A percentile compares a stretch with the other conserved stretches of the same genome.
Conservation (phyloP, 352 stramenopile species). For the Phytophthora pinifolia region DNA sequence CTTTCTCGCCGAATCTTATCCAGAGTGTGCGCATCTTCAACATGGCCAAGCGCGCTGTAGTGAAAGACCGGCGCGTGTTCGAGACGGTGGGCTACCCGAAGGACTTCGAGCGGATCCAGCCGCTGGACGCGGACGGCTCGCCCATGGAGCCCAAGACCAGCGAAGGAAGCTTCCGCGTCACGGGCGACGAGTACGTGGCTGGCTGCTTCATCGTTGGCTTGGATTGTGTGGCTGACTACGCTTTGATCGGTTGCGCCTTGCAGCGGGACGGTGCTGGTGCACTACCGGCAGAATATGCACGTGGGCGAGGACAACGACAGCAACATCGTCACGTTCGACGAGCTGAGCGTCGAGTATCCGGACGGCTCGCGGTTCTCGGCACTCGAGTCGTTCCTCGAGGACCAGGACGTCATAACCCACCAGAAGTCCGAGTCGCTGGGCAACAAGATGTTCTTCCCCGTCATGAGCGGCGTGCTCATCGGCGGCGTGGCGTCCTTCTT, state of each 20-base stretch:
- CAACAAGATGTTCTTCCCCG: constrained; percentile 72
- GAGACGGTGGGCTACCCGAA: constrained; percentile 75
- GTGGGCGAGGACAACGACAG: constrained; percentile 24
- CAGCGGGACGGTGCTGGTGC: constrained; percentile 45
- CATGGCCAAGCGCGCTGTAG: constrained; percentile 71
- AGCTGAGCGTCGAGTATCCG: constrained; percentile 43
- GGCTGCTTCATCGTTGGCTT: neutral
- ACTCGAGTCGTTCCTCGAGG: constrained; percentile 56
- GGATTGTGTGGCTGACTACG: neutral
- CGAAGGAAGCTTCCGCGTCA: constrained; percentile 55
- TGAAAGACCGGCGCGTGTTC: constrained; percentile 76
- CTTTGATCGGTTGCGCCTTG: neutral
- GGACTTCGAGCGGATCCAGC: constrained; percentile 50
- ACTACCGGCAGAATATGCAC: constrained; percentile 45
- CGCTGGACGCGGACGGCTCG: constrained; percentile 16
- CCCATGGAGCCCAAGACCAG: constrained; percentile 12
- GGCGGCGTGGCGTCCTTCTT: constrained; percentile 71
- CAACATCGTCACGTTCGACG: constrained; percentile 55
- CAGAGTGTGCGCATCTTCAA: constrained; percentile 71
- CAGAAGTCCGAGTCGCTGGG: constrained; percentile 62
- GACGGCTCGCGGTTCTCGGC: constrained; percentile 63
- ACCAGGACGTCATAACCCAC: constrained; percentile 50
- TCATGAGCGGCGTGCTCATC: constrained; percentile 61
- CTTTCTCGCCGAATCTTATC: neutral
- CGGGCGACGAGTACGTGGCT: constrained; percentile 51